These are phyloP conservation scores for Fusarium musae DNA, from an alignment of 2,329 filamentous ascomycete species.

Conservation along the genomic window DNA sequence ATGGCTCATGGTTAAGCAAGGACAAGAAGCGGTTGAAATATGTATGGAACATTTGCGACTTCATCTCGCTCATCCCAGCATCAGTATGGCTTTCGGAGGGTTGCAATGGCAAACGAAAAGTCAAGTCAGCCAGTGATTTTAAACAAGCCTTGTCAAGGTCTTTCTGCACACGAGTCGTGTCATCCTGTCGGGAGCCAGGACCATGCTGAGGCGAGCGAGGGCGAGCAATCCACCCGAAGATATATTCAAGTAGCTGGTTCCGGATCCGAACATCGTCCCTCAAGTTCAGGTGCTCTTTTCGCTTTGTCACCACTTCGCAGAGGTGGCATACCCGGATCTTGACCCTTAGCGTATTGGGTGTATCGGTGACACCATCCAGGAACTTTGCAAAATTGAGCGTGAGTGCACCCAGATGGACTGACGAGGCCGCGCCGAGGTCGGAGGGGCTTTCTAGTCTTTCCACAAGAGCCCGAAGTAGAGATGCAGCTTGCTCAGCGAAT, in stretches of 20 bases:
- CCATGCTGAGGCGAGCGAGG: constrained; percentile 62
- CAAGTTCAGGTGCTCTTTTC: constrained; percentile 75
- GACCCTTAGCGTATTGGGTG: constrained; percentile 66
- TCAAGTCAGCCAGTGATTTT: constrained; percentile 72
- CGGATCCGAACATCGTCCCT: constrained; percentile 75
- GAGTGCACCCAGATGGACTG: constrained; percentile 71
- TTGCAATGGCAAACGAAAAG: constrained; percentile 73
- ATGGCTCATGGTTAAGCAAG: constrained; percentile 68
- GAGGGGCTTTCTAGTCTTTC: constrained; percentile 72
- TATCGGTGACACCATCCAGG: constrained; percentile 68
- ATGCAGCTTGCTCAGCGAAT: constrained; percentile 75
- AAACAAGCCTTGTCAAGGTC: constrained; percentile 75
- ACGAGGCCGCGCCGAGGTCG: constrained; percentile 70
- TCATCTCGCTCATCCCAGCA: constrained; percentile 73
- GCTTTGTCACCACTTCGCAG: constrained; percentile 71
- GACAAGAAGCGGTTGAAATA: constrained; percentile 78
- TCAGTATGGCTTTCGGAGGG: constrained; percentile 73
- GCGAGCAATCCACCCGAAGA: constrained; percentile 75
- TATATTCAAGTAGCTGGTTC: constrained; percentile 74
- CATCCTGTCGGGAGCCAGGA: constrained; percentile 63
- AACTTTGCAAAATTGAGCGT: constrained; percentile 76
- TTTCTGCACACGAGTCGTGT: constrained; percentile 67
- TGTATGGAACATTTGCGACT: constrained; percentile 76
- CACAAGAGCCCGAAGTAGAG: constrained; percentile 70
- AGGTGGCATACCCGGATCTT: constrained; percentile 77